Evolutionary conservation across 2,329 filamentous ascomycete species (phyloP), one percentile per base, ranked within the genome.

Genomic region (Xylariales sp.): DNA sequence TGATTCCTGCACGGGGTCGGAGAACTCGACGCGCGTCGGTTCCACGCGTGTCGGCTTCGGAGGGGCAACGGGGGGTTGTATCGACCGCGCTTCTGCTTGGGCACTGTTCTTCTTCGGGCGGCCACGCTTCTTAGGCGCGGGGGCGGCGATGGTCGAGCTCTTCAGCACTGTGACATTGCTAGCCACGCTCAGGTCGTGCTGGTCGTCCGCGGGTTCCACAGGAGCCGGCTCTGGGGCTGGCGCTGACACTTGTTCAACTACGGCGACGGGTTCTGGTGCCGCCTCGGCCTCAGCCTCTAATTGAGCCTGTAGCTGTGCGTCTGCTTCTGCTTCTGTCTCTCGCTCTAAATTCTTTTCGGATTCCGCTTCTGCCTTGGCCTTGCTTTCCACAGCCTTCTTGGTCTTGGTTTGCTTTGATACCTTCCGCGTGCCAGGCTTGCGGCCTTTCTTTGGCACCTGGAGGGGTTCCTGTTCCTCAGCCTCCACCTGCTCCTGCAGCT

Each of bases 401-500:
- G 60, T 43, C 35, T 70, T 72, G 8, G 65, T 65, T 45, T 74
- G 70, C 53, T 76, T 77, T 0, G 74, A 74, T 1, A 48, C 64
- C 46, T 78, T 79, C 30, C 67, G 67, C 4, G 65, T 59, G 3
- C 52, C 54, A 6, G 69, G 54, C 48, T 78, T 78, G 33, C 70
- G 70, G 18, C 69, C 72, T 52, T 75, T 78, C 56, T 78, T 78
- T 4, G 72, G 65, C 10, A 72, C 60, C 5, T 62, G 56, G 0
- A 73, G 47, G n/a, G 60, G 50, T 28, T 70, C 65, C 7, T 54
- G 42, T 17, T 55, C 54, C 14, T 69, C 58, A 5, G 59, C 48
- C 17, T 65, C 59, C 65, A 75, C 72, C 40, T 77, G 69, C 14
- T 62, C 61, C 40, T 75, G 66, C 8, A 79, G 56, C 5, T 65